Base-by-base conservation (phyloP, 2,329 filamentous ascomycete species). In the Hymenoscyphus infarciens region DNA sequence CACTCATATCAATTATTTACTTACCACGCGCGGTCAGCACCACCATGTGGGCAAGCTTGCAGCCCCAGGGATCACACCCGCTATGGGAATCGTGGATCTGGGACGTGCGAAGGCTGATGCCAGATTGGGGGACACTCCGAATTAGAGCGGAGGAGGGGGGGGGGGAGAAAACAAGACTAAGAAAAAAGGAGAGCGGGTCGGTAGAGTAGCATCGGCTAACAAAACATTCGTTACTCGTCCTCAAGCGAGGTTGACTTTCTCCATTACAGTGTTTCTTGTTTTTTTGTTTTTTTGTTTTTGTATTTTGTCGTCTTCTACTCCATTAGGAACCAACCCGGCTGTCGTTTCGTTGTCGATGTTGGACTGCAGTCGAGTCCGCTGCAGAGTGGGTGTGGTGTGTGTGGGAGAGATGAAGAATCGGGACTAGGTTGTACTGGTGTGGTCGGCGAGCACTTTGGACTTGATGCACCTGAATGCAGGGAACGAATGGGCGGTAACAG, bases 401-500 rank as follows among this genome's bases (percentile, higher is more conserved):
- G 35, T 38, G 35, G 35, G 35, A 38, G 35, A 38, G 13, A 11
- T 38, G 35, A 38, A 38, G 13, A 38, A 38, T 35, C 10, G 42
- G n/a, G 42, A 49, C 42, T 49, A 13, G 45, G 19, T 13, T 22
- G 10, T n/a, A n/a, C 45, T 52, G 45, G 22, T 52, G 22, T 52
- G 45, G 45, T 52, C 45, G 45, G 45, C 45, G 45, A 52, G 45
- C 45, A 52, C 35, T 15, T 38, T 38, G 35, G 3, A 38, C 5
- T 52, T 13, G 45, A 52, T 52, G 45, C 45, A 52, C 45, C 45
- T 52, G 45, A 52, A 52, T 52, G 45, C 45, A 52, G 45, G 45
- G 45, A 52, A 52, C 45, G 19, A 52, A 52, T 52, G 45, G 45
- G 45, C 45, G 45, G 45, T 52, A 52, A 52, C 45, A 52, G 45